phyloP scores from a whole-genome alignment of 192 early-diverging fungal genomes.

The Backusella tarrabulga region DNA sequence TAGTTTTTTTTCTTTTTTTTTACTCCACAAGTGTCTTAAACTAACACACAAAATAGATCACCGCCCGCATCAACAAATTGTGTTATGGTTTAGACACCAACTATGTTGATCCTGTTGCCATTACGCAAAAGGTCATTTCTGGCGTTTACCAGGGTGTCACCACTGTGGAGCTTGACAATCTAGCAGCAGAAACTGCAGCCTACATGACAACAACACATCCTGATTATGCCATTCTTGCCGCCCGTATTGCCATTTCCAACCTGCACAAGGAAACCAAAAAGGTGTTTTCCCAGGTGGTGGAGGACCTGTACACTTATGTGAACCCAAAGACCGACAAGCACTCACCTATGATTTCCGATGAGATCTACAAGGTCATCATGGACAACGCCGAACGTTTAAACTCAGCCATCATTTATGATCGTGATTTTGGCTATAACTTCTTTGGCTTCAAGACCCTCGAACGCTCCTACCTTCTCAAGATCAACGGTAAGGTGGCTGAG shows the following conservation, averaged over 20 bases:
- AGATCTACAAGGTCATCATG: constrained; percentile 65
- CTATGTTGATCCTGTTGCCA: constrained; percentile 92
- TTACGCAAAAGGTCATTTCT: constrained; percentile 87
- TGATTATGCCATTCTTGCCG: constrained; percentile 96
- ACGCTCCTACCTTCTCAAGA: constrained; percentile 88
- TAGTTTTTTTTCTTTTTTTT: neutral
- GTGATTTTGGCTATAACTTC: constrained; percentile 97
- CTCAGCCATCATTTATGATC: constrained; percentile 96
- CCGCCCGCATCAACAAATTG: constrained; percentile 92
- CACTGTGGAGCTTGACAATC: constrained; percentile 85
- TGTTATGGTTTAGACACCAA: constrained; percentile 95
- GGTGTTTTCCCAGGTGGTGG: constrained; percentile 79
- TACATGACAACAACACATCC: constrained; percentile 95
- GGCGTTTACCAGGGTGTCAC: constrained; percentile 88
- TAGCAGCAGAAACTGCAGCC: constrained; percentile 88
- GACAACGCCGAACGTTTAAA: constrained; percentile 81
- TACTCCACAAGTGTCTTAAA: neutral
- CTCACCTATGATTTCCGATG: constrained; percentile 89
- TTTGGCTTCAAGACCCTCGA: constrained; percentile 99
- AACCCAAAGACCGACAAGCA: constrained; percentile 89
- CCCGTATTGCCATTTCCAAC: constrained; percentile 97
- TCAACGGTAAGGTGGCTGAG: constrained; percentile 87
- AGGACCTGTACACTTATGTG: constrained; percentile 82
- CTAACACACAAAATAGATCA: constrained; percentile 49
- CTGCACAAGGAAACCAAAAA: constrained; percentile 88